Evolutionary conservation across 805 yeast genomes (phyloP), one percentile per base, ranked within the genome.

Genomic region (Lipomyces kockii): DNA sequence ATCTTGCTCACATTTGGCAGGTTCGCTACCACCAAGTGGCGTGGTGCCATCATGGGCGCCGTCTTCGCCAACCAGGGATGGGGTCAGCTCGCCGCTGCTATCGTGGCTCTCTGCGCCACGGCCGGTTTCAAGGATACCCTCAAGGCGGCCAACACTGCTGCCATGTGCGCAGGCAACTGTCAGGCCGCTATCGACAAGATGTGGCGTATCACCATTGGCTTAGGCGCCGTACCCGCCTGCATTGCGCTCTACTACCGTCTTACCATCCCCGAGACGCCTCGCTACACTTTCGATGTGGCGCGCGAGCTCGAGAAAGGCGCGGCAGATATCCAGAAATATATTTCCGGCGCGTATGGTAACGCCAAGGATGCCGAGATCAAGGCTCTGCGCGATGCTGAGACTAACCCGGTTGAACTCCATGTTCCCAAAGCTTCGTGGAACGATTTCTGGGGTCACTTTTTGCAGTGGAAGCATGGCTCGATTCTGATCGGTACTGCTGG

Each of bases 21-120:
- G 27, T 92, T 92, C 76, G 85, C 97, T 34, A 91, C 97, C 67
- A 92, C 97, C 73, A 91, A 90, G 80, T 92, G 97, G 97, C 90
- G 97, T 87, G 97, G 97, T 85, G 97, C 97, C 72, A 91, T 91
- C 75, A 92, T 92, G 97, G 92, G 91, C 77, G 97, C 97, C 35
- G 97, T 92, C 65, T 93, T 93, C 80, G 94, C 97, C 66, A 92
- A 92, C 83, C 98, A 93, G 83, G 98, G 97, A 80, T 87, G 95
- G 88, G 98, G 98, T 80, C 97, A 93, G 83, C 85, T 92, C 69
- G 76, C 87, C 22, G 97, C 92, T 68, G 97, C 97, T 86, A 83
- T 92, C 72, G 90, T 92, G 74, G 91, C 97, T 65, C 81, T 92
- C 69, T 77, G 90, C 66, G 84, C 87, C 76, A 89, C 91, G 73